A percentile compares a stretch with the other conserved stretches of the same genome.
phyloP scores from a whole-genome alignment of 2,329 filamentous ascomycete genomes.

The Biscogniauxia sp. region DNA sequence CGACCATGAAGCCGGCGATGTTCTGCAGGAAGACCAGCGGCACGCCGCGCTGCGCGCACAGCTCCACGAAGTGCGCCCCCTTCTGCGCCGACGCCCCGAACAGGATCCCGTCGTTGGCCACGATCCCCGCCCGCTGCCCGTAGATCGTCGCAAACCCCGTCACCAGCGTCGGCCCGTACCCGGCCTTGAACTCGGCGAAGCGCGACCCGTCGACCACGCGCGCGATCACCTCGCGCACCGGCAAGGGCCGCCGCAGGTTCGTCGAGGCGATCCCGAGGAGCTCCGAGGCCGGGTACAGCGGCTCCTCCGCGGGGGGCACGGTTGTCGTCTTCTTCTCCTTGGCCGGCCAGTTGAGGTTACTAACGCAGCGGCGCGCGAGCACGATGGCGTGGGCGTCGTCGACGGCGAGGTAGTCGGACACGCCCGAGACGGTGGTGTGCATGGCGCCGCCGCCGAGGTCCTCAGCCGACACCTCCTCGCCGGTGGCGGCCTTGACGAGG shows the following conservation, averaged over 20 bases:
- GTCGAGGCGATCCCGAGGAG: constrained; percentile 86
- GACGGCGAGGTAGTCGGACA: constrained; percentile 92
- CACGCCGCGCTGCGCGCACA: constrained; percentile 86
- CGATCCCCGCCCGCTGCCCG: constrained; percentile 85
- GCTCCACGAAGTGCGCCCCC: constrained; percentile 94
- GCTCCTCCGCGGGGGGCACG: constrained; percentile 55
- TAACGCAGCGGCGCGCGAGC: constrained; percentile 77
- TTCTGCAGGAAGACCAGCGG: constrained; percentile 94
- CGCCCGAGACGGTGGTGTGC: constrained; percentile 86
- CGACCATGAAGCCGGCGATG: constrained; percentile 98
- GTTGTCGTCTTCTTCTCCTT: constrained; percentile 36
- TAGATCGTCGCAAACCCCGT: constrained; percentile 91
- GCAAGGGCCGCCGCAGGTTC: constrained; percentile 81
- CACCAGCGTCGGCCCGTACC: constrained; percentile 85
- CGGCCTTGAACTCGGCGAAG: constrained; percentile 91
- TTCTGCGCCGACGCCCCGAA: constrained; percentile 89
- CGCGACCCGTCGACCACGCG: constrained; percentile 87
- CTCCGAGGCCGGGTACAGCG: constrained; percentile 75
- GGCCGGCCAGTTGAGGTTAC: constrained; percentile 84
- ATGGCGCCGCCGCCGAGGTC: constrained; percentile 87
- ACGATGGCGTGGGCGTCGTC: constrained; percentile 90
- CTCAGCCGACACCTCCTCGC: constrained; percentile 86
- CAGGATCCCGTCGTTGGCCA: constrained; percentile 94
- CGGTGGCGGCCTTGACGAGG: constrained; percentile 92
- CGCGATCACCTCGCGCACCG: constrained; percentile 86